Conservation (phyloP, 352 stramenopile genomes). For the Globisporangium paddicum region DNA sequence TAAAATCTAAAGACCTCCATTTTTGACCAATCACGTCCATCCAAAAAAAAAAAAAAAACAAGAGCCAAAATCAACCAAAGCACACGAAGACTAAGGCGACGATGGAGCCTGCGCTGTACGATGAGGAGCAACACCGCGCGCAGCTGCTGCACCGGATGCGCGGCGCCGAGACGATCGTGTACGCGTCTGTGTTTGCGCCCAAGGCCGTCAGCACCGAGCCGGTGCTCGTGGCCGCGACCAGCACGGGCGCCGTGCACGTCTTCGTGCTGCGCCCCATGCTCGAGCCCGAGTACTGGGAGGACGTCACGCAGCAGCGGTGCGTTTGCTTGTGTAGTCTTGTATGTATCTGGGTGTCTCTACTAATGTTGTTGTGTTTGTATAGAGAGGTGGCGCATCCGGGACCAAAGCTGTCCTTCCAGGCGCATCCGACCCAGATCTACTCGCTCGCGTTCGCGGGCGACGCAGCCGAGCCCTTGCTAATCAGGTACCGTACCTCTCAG, state of each 20-base stretch:
- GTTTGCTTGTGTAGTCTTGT: slow-evolving; percentile 5
- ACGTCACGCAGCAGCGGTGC: slow-evolving; percentile 32
- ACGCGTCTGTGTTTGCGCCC: slow-evolving; percentile 50
- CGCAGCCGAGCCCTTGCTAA: slow-evolving; percentile 39
- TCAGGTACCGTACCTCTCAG: slow-evolving; percentile 33
- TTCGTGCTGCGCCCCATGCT: slow-evolving; percentile 45
- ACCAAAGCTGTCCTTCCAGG: slow-evolving; percentile 56
- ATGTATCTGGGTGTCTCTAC: too few species aligned
- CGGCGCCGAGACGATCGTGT: slow-evolving; percentile 43
- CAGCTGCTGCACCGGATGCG: slow-evolving; percentile 52
- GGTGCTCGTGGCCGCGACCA: slow-evolving; percentile 63
- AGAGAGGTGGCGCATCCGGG: slow-evolving; percentile 38
- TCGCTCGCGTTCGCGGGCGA: slow-evolving; percentile 64
- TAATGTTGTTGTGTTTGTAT: not conserved
- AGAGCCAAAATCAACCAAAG: too few species aligned
- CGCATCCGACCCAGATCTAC: slow-evolving; percentile 72
- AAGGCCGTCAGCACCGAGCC: slow-evolving; percentile 20
- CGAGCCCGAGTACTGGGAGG: slow-evolving; percentile 43
- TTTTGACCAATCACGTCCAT: too few species aligned
- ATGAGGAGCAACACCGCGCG: slow-evolving; percentile 46
- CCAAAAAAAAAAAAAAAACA: too few species aligned
- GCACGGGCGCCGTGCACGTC: slow-evolving; percentile 51
- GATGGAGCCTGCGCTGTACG: slow-evolving; percentile 57
- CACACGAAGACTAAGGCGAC: too few species aligned
- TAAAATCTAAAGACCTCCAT: too few species aligned